Conservation (phyloP, 495 filamentous ascomycete genomes). For the Beverwykella pulmonaria region DNA sequence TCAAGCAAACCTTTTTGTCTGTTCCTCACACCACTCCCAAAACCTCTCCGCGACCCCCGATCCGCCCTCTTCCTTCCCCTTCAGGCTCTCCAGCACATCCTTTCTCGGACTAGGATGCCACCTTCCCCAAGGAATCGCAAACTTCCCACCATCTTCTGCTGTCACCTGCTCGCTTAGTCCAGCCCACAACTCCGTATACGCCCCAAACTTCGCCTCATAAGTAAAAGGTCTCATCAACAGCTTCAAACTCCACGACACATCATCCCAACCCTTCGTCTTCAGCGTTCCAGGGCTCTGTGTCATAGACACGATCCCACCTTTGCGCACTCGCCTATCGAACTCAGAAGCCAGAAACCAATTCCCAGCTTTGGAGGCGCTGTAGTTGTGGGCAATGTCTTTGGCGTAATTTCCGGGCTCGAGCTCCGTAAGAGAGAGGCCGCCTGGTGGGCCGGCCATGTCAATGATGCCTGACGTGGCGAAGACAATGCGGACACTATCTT, state of each 20-base stretch:
- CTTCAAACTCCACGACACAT: background rate
- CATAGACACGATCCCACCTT: background rate
- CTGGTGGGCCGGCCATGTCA: conserved; percentile 31
- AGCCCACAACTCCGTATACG: conserved; percentile 24
- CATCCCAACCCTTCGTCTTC: conserved; percentile 1
- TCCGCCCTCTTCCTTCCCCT: background rate
- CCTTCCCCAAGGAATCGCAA: conserved; percentile 25
- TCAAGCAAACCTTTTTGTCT: background rate
- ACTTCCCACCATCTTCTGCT: conserved; percentile 14
- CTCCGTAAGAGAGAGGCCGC: conserved; percentile 3
- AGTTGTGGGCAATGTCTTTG: conserved; percentile 9
- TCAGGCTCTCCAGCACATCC: background rate
- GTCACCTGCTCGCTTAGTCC: conserved; percentile 20
- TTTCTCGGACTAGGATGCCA: background rate
- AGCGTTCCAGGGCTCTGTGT: conserved; percentile 13
- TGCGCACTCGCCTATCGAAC: background rate
- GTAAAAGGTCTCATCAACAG: background rate
- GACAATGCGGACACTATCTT: conserved; percentile 46
- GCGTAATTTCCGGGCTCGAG: background rate
- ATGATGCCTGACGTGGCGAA: conserved; percentile 45
- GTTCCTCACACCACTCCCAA: conserved; percentile 28
- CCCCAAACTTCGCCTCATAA: conserved; percentile 18
- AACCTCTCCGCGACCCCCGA: conserved; percentile 7
- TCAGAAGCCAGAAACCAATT: conserved; percentile 22
- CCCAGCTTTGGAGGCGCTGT: conserved; percentile 29